Evolutionary conservation across 1,284 basidiomycete species (phyloP), one percentile per base, ranked within the genome.

Genomic region (Leccinum subfulvum): DNA sequence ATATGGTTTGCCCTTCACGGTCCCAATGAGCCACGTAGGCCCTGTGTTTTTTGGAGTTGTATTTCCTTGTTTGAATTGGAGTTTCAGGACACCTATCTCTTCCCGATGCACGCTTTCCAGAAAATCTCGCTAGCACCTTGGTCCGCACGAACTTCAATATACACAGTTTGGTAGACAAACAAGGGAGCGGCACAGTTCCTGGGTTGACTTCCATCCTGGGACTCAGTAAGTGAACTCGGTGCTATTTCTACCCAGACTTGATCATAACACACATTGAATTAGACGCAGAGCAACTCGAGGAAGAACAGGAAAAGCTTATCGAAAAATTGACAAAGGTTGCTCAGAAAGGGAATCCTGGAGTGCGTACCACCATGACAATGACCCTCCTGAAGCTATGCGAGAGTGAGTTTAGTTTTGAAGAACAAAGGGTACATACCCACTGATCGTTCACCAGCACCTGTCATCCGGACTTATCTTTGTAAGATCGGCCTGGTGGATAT

Each of bases 361-460:
- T 68, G 10, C 71, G 69, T 37, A 67, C 64, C 0, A 64, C 67
- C 21, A 61, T 64, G n/a, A 73, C 65, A 2, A 57, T 74, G 60
- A 69, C 70, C 1, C 39, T 69, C 16, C 21, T 71, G 52, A 60
- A 60, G 11, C 30, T 71, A 16, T 67, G 65, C 56, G 58, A 69
- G 16, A 56, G 68, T 65, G 26, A 35, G 65, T 47, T 1, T n/a
- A 3, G 4, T n/a, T 33, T 52, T 11, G 14, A 58, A 8, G 1
- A 18, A 16, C 35, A 13, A 18, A n/a, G 7, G 13, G 47, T 14
- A 16, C 6, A 16, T 18, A 7, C n/a, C 63, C 3, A 63, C 13
- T 54, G 10, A 54, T 26, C 4, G 21, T 56, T 52, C 30, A 1
- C 33, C 11, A 69, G 68, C 57, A 11, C 1, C 0, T 3, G 28